These are phyloP conservation scores for Fragaria iinumae DNA, from an alignment of 306 rosid genomes.

Conservation along the genomic window DNA sequence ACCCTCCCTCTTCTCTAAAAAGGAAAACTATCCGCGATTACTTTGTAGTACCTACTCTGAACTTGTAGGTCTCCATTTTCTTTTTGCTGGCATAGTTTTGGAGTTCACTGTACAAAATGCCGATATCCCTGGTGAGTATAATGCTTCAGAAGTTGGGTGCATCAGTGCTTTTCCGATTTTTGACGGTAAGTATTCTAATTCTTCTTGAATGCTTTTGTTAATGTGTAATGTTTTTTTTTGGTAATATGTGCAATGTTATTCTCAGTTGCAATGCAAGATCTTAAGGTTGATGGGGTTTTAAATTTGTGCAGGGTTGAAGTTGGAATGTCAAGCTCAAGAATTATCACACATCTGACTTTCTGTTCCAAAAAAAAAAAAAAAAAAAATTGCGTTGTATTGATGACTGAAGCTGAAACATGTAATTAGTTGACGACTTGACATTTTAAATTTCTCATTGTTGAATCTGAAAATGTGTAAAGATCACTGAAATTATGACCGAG, in stretches of 20 bases:
- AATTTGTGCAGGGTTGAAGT: slow-evolving; percentile 36
- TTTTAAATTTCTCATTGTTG: not conserved
- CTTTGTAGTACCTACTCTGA: slow-evolving; percentile 53
- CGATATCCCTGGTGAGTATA: slow-evolving; percentile 12
- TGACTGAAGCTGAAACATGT: not conserved
- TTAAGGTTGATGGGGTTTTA: not conserved
- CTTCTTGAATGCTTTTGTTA: not conserved
- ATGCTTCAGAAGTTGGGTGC: slow-evolving; percentile 3
- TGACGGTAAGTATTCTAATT: slow-evolving; percentile 29
- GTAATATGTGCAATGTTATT: not conserved
- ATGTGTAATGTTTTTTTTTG: too few relatives aligned
- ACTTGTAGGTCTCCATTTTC: slow-evolving; percentile 1
- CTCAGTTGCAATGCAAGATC: not conserved
- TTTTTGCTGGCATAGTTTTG: not conserved
- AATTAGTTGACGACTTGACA: not conserved
- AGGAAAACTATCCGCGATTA: slow-evolving; percentile 88
- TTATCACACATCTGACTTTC: not conserved
- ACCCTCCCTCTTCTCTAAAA: slow-evolving; percentile 76
- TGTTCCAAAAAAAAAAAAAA: not conserved
- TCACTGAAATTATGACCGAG: not conserved
- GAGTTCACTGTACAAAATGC: slow-evolving; percentile 12
- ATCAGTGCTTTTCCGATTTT: slow-evolving; percentile 3
- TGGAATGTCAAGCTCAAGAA: slow-evolving; percentile 26
- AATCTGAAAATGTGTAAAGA: not conserved
- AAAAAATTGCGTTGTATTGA: not conserved